A percentile compares a stretch with the other conserved stretches of the same genome.
Conservation (phyloP, 108 stramenopile species). For the Licmophora abbreviata region DNA sequence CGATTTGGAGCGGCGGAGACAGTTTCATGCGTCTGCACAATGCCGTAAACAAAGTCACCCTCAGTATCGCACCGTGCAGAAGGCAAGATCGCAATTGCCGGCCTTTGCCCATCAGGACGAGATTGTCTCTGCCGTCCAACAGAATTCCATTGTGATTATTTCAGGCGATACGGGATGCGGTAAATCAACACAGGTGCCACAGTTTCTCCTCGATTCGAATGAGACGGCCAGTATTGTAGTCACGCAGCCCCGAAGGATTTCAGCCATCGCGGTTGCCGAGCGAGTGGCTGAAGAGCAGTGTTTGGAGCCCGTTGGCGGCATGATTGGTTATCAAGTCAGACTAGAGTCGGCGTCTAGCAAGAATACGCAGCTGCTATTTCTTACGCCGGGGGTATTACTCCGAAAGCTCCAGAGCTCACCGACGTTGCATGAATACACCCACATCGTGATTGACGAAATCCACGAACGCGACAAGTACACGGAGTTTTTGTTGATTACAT, state of each 20-base stretch:
- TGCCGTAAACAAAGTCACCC: constrained; percentile 15
- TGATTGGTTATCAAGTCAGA: constrained; percentile 82
- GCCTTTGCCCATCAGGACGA: constrained; percentile 44
- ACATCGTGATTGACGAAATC: constrained; percentile 92
- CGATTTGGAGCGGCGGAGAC: constrained; percentile 8
- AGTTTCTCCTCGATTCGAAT: constrained; percentile 62
- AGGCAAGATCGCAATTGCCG: constrained; percentile 36
- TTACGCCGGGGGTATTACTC: constrained; percentile 87
- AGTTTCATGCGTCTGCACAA: constrained; percentile 11
- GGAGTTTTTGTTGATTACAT: constrained; percentile 85
- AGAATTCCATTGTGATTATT: constrained; percentile 46
- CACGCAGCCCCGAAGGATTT: constrained; percentile 82
- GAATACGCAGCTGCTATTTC: constrained; percentile 76
- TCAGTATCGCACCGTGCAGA: constrained; percentile 25
- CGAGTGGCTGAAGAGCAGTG: constrained; percentile 73
- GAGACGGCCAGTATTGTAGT: constrained; percentile 56
- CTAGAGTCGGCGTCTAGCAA: constrained; percentile 48
- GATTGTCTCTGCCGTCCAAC: constrained; percentile 29
- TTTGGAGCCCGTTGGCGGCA: constrained; percentile 21
- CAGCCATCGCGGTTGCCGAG: constrained; percentile 75
- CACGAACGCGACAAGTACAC: constrained; percentile 89
- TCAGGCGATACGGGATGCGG: constrained; percentile 57
- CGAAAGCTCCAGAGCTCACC: constrained; percentile 64
- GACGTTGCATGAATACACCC: constrained; percentile 45
- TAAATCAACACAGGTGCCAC: constrained; percentile 86